phyloP scores from a whole-genome alignment of 1,284 basidiomycete genomes.

The Stereum hirsutum region DNA sequence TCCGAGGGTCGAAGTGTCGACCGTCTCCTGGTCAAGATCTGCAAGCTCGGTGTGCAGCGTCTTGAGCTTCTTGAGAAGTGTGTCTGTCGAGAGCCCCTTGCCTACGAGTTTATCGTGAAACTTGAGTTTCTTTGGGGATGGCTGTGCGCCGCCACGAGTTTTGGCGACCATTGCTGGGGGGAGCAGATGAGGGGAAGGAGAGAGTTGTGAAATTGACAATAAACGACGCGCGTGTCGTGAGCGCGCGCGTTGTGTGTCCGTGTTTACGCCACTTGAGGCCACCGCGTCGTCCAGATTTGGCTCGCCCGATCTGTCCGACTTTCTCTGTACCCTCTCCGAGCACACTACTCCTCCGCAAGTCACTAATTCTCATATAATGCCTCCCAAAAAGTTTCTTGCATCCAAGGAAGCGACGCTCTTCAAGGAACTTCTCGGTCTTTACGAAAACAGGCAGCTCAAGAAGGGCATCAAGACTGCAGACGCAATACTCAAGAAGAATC shows the following conservation, averaged over 20 bases:
- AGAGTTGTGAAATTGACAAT: neutral
- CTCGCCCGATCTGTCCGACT: no score
- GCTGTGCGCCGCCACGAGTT: slow-evolving; percentile 46
- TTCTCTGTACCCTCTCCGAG: neutral
- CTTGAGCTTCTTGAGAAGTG: slow-evolving; percentile 79
- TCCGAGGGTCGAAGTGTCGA: slow-evolving; percentile 68
- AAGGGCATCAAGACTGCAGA: slow-evolving; percentile 91
- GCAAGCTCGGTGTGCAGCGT: slow-evolving; percentile 75
- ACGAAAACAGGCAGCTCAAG: slow-evolving; percentile 88
- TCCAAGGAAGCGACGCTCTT: slow-evolving; percentile 85
- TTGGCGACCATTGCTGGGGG: slow-evolving; percentile 54
- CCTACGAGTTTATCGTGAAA: slow-evolving; percentile 75
- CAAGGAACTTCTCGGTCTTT: slow-evolving; percentile 82
- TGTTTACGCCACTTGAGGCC: slow-evolving; percentile 15
- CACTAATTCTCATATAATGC: no score
- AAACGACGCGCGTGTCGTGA: slow-evolving; percentile 8
- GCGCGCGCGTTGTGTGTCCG: slow-evolving; percentile 32
- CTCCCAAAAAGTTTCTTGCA: slow-evolving; percentile 48
- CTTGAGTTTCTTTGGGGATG: slow-evolving; percentile 50
- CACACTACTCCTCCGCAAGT: neutral
- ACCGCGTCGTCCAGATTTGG: no score
- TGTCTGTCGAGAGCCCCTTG: slow-evolving; percentile 65
- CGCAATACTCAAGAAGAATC: slow-evolving; percentile 90
- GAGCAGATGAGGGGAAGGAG: slow-evolving; percentile 1
- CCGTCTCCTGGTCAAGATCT: slow-evolving; percentile 80